Percentiles rank a stretch among this genome's conserved stretches.
phyloP scores from a whole-genome alignment of 176 grass and related monocot species.

The Cenchrus purpureus region DNA sequence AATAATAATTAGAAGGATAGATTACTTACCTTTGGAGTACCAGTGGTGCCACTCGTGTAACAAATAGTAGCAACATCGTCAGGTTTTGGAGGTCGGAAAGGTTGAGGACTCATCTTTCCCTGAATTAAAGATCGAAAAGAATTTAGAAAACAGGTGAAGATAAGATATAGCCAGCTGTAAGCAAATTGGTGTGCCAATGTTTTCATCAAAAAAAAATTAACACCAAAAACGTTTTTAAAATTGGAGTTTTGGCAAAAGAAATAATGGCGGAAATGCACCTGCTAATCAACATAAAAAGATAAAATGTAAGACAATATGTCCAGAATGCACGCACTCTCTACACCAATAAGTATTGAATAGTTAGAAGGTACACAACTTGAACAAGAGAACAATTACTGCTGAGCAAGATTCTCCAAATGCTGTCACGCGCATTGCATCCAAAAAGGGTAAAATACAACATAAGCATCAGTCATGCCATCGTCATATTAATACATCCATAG shows the following conservation, averaged over 20 bases:
- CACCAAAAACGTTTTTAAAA: neutral
- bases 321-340: neutral
- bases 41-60: constrained; percentile 97
- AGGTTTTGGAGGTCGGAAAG: constrained; percentile 84
- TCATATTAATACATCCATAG: neutral
- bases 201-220: neutral
- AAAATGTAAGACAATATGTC: neutral
- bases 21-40: constrained; percentile 80
- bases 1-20: constrained; percentile 23
- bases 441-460: neutral
- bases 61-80: constrained; percentile 92
- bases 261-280: neutral
- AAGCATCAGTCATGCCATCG: neutral
- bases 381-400: constrained; percentile 11
- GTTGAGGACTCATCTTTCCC: constrained; percentile 65
- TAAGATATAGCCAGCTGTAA: neutral
- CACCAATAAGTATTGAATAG: neutral
- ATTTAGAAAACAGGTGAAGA: neutral
- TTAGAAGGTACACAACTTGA: neutral
- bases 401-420: constrained; percentile 10
- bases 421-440: neutral
- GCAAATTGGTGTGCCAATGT: neutral
- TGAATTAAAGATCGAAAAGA: constrained; percentile 40
- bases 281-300: too few species aligned
- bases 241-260: neutral